Conservation (phyloP, 139 green algal genomes). For the Raphidocelis subcapitata region DNA sequence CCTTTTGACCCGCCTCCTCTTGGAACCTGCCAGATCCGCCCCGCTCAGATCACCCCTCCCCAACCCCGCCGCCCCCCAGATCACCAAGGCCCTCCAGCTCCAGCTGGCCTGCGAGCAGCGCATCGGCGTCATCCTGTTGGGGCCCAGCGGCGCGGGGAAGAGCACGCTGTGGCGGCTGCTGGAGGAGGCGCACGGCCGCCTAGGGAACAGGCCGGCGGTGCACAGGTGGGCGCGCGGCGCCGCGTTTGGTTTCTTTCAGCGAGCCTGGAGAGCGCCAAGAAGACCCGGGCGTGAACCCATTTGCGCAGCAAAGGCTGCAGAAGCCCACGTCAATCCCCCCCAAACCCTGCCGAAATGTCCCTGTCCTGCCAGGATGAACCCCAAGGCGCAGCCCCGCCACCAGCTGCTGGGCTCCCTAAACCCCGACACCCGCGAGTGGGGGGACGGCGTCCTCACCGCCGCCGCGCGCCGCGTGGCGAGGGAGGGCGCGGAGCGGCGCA, state of each 20-base stretch:
- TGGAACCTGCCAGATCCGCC: too few relatives aligned
- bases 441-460: constrained; percentile 78
- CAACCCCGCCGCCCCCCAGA: constrained; percentile 31
- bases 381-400: constrained; percentile 73
- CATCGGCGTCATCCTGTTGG: constrained; percentile 87
- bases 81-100: constrained; percentile 74
- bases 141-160: constrained; percentile 77
- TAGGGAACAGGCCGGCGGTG: constrained; percentile 12
- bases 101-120: constrained; percentile 76
- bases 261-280: too few relatives aligned
- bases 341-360: too few relatives aligned
- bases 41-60: too few relatives aligned
- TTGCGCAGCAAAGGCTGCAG: too few relatives aligned
- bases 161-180: constrained; percentile 65
- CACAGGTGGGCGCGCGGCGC: too few relatives aligned
- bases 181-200: constrained; percentile 45
- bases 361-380: constrained; percentile 71
- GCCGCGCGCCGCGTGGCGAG: constrained; percentile 63
- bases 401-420: constrained; percentile 80
- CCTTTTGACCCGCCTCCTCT: too few relatives aligned
- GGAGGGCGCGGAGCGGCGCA: constrained; percentile 62
- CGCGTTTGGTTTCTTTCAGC: too few relatives aligned
- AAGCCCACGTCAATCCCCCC: too few relatives aligned
- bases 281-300: too few relatives aligned
- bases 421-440: constrained; percentile 81